Evolutionary conservation across 2,329 filamentous ascomycete genomes (phyloP), one percentile per base, ranked within the genome.

Genomic region (Phaeomoniella chlamydospora): DNA sequence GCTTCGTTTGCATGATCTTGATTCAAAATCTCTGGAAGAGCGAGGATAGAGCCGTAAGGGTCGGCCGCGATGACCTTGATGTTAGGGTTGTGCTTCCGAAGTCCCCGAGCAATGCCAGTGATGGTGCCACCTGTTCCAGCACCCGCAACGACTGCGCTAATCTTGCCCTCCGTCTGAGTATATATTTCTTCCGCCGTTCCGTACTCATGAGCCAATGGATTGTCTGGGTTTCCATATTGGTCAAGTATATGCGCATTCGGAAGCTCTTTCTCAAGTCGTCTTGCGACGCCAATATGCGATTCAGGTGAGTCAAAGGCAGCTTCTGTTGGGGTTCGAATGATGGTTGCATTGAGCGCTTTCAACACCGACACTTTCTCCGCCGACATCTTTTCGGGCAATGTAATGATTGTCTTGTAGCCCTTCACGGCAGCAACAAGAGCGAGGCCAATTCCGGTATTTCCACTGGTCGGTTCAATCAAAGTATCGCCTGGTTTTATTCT

Each of bases 381-480:
- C 1, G 86, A 94, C 90, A 98, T 98, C 70, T 98, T 98, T 65
- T 98, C 90, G 35, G 90, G 90, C 32, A 98, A 74, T 9, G 90
- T 98, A 58, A 98, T 98, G 62, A 98, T 96, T 29, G 87, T 92
- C 62, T 88, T 88, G 70, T 96, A 98, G 47, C 55, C 88, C 67
- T 94, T 96, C 52, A 98, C 82, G 12, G 90, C 90, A 39, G 76
- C 88, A 13, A 96, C 88, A 19, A 98, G 75, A 17, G 90, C 90
- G 29, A 98, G 70, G 15, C 90, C 90, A 46, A 98, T 98, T 46
- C 90, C 90, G 67, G 90, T 98, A 59, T 98, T 98, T 37, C 90
- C 90, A 53, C 85, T 94, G 33, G 90, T 98, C 6, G 90, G 90
- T 70, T 98, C 90, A 53, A 98, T 98, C 51, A 98, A 65, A 36